Percentiles rank a stretch among this genome's conserved stretches.
Evolutionary conservation across 2,329 filamentous ascomycete genomes (phyloP).

Genomic region (Fusarium decemcellulare): DNA sequence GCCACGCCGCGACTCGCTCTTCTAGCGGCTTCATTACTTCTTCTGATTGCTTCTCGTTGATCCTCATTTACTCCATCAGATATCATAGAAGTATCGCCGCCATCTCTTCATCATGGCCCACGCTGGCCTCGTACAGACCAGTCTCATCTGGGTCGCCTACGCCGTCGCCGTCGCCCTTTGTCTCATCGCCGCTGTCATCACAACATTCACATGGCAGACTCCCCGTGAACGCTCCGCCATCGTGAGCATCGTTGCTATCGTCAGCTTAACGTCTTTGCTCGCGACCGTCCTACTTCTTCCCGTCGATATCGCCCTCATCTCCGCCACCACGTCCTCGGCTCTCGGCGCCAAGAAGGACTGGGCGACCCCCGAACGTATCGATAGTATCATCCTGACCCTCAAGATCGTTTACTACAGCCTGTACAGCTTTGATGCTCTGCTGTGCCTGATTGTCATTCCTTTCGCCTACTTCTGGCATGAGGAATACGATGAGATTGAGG

Average conservation of each 20-base stretch:
- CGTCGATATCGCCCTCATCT: constrained; percentile 95
- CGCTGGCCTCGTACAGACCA: constrained; percentile 81
- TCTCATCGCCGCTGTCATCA: constrained; percentile 83
- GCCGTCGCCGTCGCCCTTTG: constrained; percentile 84
- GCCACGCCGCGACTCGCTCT: constrained; percentile 20
- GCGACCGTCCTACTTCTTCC: constrained; percentile 94
- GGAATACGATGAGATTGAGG: constrained; percentile 93
- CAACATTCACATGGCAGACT: constrained; percentile 92
- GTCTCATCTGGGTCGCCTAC: constrained; percentile 96
- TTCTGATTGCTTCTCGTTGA: constrained; percentile 20
- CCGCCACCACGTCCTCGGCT: constrained; percentile 83
- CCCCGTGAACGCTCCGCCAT: constrained; percentile 87
- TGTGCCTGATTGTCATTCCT: constrained; percentile 91
- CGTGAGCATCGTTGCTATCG: constrained; percentile 87
- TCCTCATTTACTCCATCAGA: constrained; percentile 15
- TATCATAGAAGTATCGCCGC: not conserved
- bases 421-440: constrained; percentile 90
- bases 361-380: constrained; percentile 87
- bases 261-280: constrained; percentile 88
- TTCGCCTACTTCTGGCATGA: constrained; percentile 99
- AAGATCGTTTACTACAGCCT: constrained; percentile 93
- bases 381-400: constrained; percentile 83
- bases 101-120: constrained; percentile 52
- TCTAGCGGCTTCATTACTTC: constrained; percentile 23
- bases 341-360: constrained; percentile 92